Evolutionary conservation across 2,329 filamentous ascomycete genomes (phyloP).

Genomic region (Gliomastix tumulicola): DNA sequence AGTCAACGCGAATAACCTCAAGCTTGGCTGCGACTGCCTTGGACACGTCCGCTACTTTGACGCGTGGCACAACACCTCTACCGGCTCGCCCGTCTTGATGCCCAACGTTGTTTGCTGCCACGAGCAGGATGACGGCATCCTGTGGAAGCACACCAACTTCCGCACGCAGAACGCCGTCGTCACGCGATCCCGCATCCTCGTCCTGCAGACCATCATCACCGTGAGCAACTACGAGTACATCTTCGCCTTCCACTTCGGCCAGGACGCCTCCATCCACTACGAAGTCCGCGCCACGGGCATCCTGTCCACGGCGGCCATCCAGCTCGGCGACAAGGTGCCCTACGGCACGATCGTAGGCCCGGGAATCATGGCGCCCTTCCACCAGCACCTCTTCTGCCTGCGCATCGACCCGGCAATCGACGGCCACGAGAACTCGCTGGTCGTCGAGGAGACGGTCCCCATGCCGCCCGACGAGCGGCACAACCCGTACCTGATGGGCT

Average conservation of each 20-base stretch:
- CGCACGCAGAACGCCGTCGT: conserved; percentile 49
- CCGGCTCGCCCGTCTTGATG: conserved; percentile 18
- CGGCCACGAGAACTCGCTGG: conserved; percentile 47
- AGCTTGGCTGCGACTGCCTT: conserved; percentile 58
- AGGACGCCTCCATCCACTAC: conserved; percentile 34
- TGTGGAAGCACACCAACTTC: conserved; percentile 58
- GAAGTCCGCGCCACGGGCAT: conserved; percentile 35
- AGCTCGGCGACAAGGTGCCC: conserved; percentile 31
- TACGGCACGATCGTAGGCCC: conserved; percentile 56
- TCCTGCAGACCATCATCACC: conserved; percentile 56
- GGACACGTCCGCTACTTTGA: conserved; percentile 45
- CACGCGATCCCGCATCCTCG: conserved; percentile 46
- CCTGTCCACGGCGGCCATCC: conserved; percentile 34
- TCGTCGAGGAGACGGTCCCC: conserved; percentile 25
- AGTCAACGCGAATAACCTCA: conserved; percentile 57
- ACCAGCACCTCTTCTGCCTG: conserved; percentile 61
- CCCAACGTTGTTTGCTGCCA: conserved; percentile 27
- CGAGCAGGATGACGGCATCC: conserved; percentile 39
- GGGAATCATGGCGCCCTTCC: conserved; percentile 57
- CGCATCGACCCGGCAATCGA: conserved; percentile 59
- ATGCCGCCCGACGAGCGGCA: conserved; percentile 30
- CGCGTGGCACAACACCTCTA: conserved; percentile 18
- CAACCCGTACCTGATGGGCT: conserved; percentile 47
- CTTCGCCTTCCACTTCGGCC: conserved; percentile 36
- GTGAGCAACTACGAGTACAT: conserved; percentile 55